Evolutionary conservation across 2,329 filamentous ascomycete species (phyloP).

Genomic region (Penicillium sp.): DNA sequence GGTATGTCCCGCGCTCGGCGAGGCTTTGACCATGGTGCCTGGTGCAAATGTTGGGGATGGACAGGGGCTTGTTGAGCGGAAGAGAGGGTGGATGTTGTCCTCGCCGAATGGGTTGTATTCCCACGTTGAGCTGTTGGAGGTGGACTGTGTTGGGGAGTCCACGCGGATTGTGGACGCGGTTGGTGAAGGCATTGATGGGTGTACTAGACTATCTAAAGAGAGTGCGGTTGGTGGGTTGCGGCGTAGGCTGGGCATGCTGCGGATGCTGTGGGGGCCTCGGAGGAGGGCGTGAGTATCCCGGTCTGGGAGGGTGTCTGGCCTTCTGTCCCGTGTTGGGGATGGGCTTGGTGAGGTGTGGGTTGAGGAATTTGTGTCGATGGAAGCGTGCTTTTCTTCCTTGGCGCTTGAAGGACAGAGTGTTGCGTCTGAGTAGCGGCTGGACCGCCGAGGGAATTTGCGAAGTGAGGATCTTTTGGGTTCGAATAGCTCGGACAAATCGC

Average conservation of each 20-base stretch:
- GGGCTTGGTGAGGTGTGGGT: conserved; percentile 14
- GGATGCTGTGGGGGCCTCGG: conserved; percentile 16
- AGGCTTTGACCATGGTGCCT: conserved; percentile 57
- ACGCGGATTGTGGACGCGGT: conserved; percentile 21
- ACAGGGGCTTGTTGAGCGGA: conserved; percentile 54
- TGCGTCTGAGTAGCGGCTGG: conserved; percentile 33
- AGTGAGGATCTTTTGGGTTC: conserved; percentile 27
- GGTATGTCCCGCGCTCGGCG: conserved; percentile 55
- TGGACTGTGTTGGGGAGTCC: conserved; percentile 17
- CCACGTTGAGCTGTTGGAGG: conserved; percentile 7
- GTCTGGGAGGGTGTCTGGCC: conserved; percentile 3
- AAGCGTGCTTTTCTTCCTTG: conserved; percentile 23
- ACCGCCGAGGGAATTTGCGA: conserved; percentile 28
- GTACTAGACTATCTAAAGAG: conserved; percentile 29
- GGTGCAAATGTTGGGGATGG: conserved; percentile 54
- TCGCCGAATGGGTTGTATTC: conserved; percentile 40
- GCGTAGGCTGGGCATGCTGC: conserved; percentile 25
- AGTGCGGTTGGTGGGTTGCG: conserved; percentile 21
- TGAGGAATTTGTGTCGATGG: conserved; percentile 24
- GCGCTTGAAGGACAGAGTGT: conserved; percentile 30
- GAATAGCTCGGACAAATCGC: conserved; percentile 20
- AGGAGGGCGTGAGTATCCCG: conserved; percentile 15
- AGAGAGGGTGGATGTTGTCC: conserved; percentile 59
- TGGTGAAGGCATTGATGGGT: conserved; percentile 20
- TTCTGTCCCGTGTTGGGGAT: conserved; percentile 14